Percentiles rank a stretch among this genome's conserved stretches.
phyloP scores from a whole-genome alignment of 345 rosid genomes.

The Melastoma malabathricum region DNA sequence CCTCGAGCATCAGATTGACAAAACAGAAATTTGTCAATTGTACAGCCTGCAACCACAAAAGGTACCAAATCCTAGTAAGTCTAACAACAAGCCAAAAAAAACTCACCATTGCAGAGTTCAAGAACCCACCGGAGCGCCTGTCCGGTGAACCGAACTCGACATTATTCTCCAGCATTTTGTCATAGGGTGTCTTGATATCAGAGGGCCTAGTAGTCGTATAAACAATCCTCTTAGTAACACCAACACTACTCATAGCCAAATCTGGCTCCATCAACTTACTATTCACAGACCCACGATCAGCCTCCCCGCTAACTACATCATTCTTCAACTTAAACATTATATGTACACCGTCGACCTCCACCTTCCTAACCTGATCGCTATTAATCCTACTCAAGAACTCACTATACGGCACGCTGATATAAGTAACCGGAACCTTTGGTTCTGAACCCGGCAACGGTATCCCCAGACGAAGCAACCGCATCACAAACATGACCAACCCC shows the following conservation, averaged over 20 bases:
- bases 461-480: constrained; percentile 84
- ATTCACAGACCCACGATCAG: constrained; percentile 16
- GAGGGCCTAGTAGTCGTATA: constrained; percentile 68
- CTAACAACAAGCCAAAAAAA: not conserved
- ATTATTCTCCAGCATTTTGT: constrained; percentile 81
- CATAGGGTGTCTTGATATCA: constrained; percentile 84
- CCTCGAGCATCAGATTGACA: no score
- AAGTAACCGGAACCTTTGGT: constrained; percentile 49
- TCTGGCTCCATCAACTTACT: constrained; percentile 51
- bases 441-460: constrained; percentile 76
- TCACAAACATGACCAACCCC: constrained; percentile 64
- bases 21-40: no score
- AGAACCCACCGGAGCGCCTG: constrained; percentile 65
- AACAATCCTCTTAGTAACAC: constrained; percentile 53
- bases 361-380: constrained; percentile 61
- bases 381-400: constrained; percentile 68
- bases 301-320: constrained; percentile 30
- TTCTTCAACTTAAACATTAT: constrained; percentile 67
- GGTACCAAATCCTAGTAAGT: not conserved
- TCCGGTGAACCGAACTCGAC: constrained; percentile 92
- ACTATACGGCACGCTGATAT: constrained; percentile 71
- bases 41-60: not conserved
- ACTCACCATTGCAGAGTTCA: constrained; percentile 45
- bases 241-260: constrained; percentile 33
- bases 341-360: constrained; percentile 79